A percentile compares a stretch with the other conserved stretches of the same genome.
phyloP scores from a whole-genome alignment of 176 grass and related monocot genomes.

The Thalia dealbata region DNA sequence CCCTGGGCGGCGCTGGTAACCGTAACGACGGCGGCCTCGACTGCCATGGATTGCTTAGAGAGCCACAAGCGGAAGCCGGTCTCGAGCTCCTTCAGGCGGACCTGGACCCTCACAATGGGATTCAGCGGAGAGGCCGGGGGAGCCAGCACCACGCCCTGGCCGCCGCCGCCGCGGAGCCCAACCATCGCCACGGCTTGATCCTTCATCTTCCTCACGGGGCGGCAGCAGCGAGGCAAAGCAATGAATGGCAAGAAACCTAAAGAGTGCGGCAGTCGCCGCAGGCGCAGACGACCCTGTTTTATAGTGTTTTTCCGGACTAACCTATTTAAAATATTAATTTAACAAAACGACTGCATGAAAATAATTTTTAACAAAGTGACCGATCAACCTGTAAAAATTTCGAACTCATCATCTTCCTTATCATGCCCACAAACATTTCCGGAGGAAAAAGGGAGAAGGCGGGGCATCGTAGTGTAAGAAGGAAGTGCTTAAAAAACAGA shows the following conservation, averaged over 20 bases:
- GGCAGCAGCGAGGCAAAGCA: neutral
- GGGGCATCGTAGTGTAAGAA: too few relatives aligned
- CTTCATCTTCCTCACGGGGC: neutral
- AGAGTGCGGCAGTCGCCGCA: too few relatives aligned
- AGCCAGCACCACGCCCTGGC: neutral
- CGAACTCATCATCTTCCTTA: too few relatives aligned
- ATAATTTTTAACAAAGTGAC: too few relatives aligned
- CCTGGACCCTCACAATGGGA: constrained; percentile 43
- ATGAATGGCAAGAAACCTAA: neutral
- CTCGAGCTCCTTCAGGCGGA: constrained; percentile 52
- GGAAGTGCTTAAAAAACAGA: too few relatives aligned
- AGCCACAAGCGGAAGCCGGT: constrained; percentile 53
- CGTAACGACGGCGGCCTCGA: constrained; percentile 66
- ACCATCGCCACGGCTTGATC: neutral
- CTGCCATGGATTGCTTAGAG: constrained; percentile 51
- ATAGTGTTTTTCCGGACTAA: too few relatives aligned
- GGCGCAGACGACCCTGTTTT: too few relatives aligned
- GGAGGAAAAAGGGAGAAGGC: too few relatives aligned
- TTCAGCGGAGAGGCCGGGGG: constrained; percentile 27
- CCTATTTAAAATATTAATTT: too few relatives aligned
- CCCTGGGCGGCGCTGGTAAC: constrained; percentile 64
- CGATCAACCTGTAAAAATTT: too few relatives aligned
- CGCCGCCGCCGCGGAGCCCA: constrained; percentile 21
- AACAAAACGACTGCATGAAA: too few relatives aligned
- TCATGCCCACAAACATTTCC: too few relatives aligned